phyloP scores from a whole-genome alignment of 192 early-diverging fungal genomes.

The Phycomyces blakesleeanus region DNA sequence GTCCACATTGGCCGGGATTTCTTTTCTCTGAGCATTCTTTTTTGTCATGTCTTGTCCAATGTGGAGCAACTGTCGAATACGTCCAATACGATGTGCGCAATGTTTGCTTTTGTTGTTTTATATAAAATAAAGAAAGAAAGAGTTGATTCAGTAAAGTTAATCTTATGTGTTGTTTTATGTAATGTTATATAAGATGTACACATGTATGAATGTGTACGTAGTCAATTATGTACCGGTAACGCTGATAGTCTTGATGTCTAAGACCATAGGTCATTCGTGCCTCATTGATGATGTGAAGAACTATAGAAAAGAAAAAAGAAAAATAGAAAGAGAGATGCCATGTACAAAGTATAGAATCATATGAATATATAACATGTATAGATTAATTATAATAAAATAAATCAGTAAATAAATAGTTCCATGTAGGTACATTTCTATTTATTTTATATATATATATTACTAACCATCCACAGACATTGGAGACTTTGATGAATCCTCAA shows the following conservation, averaged over 20 bases:
- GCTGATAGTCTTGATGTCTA: slow-evolving; percentile 75
- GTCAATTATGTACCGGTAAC: slow-evolving; percentile 65
- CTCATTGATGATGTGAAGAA: slow-evolving; percentile 53
- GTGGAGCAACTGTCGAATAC: slow-evolving; percentile 51
- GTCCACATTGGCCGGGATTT: slow-evolving; percentile 42
- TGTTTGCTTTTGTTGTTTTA: slow-evolving; percentile 45
- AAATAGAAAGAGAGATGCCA: neutral
- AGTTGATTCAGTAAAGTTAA: neutral
- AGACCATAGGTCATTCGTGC: slow-evolving; percentile 72
- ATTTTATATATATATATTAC: too few relatives aligned
- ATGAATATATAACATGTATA: neutral
- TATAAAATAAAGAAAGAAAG: neutral
- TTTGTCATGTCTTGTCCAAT: slow-evolving; percentile 53
- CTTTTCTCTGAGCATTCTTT: slow-evolving; percentile 41
- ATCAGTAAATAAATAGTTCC: too few relatives aligned
- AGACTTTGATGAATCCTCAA: neutral
- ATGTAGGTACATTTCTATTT: too few relatives aligned
- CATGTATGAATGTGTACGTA: too few relatives aligned
- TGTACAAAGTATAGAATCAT: neutral
- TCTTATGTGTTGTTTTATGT: too few relatives aligned
- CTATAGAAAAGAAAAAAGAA: slow-evolving; percentile 21
- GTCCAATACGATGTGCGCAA: slow-evolving; percentile 59
- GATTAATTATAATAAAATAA: too few relatives aligned
- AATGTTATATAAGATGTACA: too few relatives aligned
- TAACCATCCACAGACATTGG: slow-evolving; percentile 16